Conservation (phyloP, 768 basidiomycete genomes). For the Pleurotus djamor region DNA sequence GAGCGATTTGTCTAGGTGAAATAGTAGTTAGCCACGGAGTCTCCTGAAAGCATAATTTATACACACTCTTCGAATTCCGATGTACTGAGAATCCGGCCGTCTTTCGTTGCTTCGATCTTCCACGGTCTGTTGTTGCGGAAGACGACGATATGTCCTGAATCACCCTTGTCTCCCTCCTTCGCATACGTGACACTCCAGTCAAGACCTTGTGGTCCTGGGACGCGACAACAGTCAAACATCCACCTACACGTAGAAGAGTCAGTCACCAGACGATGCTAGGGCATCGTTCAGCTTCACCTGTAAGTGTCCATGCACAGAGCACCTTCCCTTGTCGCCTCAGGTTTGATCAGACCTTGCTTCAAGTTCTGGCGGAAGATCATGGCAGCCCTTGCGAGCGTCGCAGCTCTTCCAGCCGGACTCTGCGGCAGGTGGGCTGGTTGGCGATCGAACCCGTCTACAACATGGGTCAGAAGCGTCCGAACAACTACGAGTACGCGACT, state of each 20-base stretch:
- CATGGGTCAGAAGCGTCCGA: slow-evolving; percentile 34
- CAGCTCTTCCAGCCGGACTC: slow-evolving; percentile 64
- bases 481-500: not conserved
- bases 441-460: slow-evolving; percentile 71
- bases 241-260: slow-evolving; percentile 42
- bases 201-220: slow-evolving; percentile 68
- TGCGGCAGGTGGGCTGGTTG: slow-evolving; percentile 62
- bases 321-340: slow-evolving; percentile 66
- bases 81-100: slow-evolving; percentile 60
- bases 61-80: slow-evolving; percentile 62
- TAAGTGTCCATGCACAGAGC: slow-evolving; percentile 88
- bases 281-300: slow-evolving; percentile 38
- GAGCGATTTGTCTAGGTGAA: slow-evolving; percentile 61
- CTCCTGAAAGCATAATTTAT: not conserved
- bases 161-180: slow-evolving; percentile 48
- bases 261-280: not conserved
- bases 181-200: slow-evolving; percentile 81
- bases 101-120: slow-evolving; percentile 65
- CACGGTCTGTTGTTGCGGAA: slow-evolving; percentile 84
- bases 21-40: not conserved
- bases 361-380: slow-evolving; percentile 74
- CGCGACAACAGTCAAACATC: slow-evolving; percentile 91
- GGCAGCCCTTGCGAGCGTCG: slow-evolving; percentile 64
- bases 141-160: slow-evolving; percentile 79
- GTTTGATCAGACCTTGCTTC: slow-evolving; percentile 61